Evolutionary conservation across 257 asterid species (phyloP).

Genomic region (Perilla frutescens): DNA sequence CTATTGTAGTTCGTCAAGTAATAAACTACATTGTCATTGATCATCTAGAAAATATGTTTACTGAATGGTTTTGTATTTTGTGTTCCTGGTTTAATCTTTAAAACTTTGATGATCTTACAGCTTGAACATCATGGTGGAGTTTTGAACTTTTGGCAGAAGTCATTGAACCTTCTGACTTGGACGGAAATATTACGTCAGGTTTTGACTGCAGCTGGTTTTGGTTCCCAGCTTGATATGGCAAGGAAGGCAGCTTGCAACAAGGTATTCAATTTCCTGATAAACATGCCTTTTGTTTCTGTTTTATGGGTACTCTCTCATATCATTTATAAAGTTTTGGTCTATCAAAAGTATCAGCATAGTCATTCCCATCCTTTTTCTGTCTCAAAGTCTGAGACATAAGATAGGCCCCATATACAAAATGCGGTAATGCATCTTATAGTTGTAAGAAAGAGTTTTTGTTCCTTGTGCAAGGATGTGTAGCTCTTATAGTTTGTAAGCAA

Average conservation of each 20-base stretch:
- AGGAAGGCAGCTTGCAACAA: constrained; percentile 54
- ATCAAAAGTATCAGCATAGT: constrained; percentile 21
- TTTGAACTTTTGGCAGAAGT: constrained; percentile 73
- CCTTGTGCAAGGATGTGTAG: constrained; percentile 26
- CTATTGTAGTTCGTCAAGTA: constrained; percentile 15
- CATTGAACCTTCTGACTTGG: constrained; percentile 94
- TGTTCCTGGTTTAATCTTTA: constrained; percentile 26
- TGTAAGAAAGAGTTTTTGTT: constrained; percentile 4
- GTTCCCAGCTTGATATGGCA: constrained; percentile 58
- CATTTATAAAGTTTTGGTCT: constrained; percentile 25
- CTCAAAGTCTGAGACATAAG: constrained; percentile 17
- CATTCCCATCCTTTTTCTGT: constrained; percentile 16
- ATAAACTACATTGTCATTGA: not conserved
- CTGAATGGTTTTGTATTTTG: constrained; percentile 16
- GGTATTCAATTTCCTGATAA: constrained; percentile 56
- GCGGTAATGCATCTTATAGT: not conserved
- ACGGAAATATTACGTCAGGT: constrained; percentile 86
- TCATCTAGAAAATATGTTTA: constrained; percentile 11
- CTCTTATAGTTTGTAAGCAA: constrained; percentile 28
- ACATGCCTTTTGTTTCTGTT: constrained; percentile 22
- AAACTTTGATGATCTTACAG: constrained; percentile 49
- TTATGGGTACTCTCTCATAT: constrained; percentile 20
- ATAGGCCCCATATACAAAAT: constrained; percentile 18
- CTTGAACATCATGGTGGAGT: constrained; percentile 56
- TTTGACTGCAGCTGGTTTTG: constrained; percentile 87